Conservation (phyloP, 768 basidiomycete genomes). For the Auricularia sp. region DNA sequence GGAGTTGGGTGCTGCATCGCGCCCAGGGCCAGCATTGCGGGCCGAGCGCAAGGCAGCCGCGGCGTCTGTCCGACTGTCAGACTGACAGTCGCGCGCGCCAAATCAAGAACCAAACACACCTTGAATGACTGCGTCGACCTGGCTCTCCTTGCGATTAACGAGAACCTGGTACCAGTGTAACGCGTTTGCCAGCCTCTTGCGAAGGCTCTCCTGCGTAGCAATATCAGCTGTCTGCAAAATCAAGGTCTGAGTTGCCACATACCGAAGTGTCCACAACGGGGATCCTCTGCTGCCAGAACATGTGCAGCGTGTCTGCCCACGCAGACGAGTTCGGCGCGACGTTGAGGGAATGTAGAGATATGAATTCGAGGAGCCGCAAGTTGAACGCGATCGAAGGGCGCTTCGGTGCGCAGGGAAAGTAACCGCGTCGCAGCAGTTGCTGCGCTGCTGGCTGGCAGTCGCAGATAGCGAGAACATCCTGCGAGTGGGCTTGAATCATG, state of each 20-base stretch:
- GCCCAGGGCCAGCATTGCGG: too few species aligned
- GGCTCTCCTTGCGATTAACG: neutral
- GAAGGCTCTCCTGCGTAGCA: neutral
- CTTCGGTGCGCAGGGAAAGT: constrained; percentile 3
- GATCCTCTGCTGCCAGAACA: neutral
- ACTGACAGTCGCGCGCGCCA: too few species aligned
- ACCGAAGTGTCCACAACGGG: neutral
- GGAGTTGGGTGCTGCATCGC: too few species aligned
- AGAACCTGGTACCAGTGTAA: neutral
- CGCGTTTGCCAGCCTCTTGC: neutral
- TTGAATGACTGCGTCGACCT: neutral
- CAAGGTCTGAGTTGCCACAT: neutral
- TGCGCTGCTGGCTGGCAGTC: neutral
- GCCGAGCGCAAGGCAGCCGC: too few species aligned
- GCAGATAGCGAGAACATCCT: too few species aligned
- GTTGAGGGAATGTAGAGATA: neutral
- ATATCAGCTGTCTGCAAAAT: too few species aligned
- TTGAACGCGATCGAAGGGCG: constrained; percentile 1
- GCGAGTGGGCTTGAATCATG: too few species aligned
- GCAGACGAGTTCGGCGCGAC: neutral
- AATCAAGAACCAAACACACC: neutral
- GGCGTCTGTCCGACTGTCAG: too few species aligned
- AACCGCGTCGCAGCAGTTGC: neutral
- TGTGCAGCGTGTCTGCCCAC: neutral
- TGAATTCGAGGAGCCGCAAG: neutral